These are phyloP conservation scores for Colletotrichum sidae DNA, from an alignment of 2,329 filamentous ascomycete genomes.

Conservation along the genomic window DNA sequence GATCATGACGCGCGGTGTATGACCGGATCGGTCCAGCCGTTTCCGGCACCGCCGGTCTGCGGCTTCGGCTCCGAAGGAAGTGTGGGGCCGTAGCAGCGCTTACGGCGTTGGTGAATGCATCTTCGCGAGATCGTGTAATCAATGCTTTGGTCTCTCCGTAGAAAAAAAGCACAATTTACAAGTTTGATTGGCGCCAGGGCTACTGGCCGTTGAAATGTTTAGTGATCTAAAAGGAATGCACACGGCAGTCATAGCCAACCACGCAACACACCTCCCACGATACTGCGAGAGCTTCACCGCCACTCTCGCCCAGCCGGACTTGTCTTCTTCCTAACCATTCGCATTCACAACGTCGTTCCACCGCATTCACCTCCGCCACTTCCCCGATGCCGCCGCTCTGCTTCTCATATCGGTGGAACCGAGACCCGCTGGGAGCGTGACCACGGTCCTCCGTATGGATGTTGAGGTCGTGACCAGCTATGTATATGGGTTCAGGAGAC, in stretches of 20 bases:
- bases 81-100: too few relatives aligned
- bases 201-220: background rate
- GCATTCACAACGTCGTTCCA: constrained; percentile 42
- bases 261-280: constrained; percentile 9
- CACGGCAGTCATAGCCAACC: background rate
- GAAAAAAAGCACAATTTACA: background rate
- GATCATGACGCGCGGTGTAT: too few relatives aligned
- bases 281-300: constrained; percentile 35
- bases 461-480: too few relatives aligned
- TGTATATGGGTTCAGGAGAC: too few relatives aligned
- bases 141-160: too few relatives aligned
- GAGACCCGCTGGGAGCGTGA: constrained; percentile 15
- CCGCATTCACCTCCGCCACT: constrained; percentile 42
- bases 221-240: too few relatives aligned
- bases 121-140: too few relatives aligned
- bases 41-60: too few relatives aligned
- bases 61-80: too few relatives aligned
- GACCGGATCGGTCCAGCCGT: too few relatives aligned
- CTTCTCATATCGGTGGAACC: constrained; percentile 6
- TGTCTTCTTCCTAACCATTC: constrained; percentile 35
- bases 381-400: constrained; percentile 13
- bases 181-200: background rate
- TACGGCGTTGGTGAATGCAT: too few relatives aligned
- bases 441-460: constrained; percentile 43
- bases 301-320: constrained; percentile 37